Percentiles rank a stretch among this genome's conserved stretches.
Conservation (phyloP, 306 rosid genomes). For the Potentilla sterilis region DNA sequence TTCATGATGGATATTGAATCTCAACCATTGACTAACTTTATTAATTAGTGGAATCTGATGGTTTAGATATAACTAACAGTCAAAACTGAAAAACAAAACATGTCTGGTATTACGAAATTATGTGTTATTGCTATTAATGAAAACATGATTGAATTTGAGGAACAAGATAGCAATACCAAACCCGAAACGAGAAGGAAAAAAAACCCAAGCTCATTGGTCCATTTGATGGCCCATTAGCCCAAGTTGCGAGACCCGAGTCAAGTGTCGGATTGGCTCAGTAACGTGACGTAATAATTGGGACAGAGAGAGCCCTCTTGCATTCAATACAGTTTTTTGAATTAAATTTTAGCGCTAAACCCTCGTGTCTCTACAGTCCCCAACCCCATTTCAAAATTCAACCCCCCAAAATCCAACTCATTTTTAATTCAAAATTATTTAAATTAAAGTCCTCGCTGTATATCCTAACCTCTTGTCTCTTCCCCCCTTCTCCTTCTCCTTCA, state of each 20-base stretch:
- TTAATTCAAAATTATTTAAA: background rate
- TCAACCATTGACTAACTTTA: too few species aligned
- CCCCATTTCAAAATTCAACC: background rate
- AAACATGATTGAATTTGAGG: too few species aligned
- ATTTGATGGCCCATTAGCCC: background rate
- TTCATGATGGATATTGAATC: too few species aligned
- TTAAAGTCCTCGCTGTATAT: conserved; percentile 5
- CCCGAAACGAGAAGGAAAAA: too few species aligned
- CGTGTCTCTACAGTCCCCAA: background rate
- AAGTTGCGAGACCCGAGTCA: background rate
- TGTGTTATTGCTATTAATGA: too few species aligned
- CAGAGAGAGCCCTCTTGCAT: background rate
- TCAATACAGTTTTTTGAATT: conserved; percentile 2
- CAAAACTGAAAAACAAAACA: too few species aligned
- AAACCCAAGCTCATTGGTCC: background rate
- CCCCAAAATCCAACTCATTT: background rate
- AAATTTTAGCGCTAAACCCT: conserved; percentile 19
- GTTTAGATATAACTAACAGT: too few species aligned
- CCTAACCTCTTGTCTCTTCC: conserved; percentile 7
- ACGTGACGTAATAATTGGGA: background rate
- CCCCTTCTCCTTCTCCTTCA: background rate
- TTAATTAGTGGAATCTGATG: too few species aligned
- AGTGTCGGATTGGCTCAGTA: background rate
- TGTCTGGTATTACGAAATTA: too few species aligned
- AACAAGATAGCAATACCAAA: too few species aligned